phyloP scores from a whole-genome alignment of 2,329 filamentous ascomycete species.

The Fusarium verticillioides region DNA sequence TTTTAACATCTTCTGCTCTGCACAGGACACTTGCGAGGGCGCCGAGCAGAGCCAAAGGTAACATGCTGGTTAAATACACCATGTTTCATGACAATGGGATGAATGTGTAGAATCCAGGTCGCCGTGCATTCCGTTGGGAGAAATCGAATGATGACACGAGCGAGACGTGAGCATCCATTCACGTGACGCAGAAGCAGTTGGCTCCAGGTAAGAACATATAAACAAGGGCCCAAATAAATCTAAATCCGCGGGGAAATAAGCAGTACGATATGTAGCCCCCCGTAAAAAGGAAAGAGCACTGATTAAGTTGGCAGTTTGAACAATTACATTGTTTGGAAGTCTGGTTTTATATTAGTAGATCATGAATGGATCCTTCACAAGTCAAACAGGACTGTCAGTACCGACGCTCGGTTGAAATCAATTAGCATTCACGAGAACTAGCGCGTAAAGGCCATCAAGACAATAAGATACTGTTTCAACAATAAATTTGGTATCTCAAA shows the following conservation, averaged over 20 bases:
- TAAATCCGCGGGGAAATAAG: neutral
- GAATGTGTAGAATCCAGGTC: neutral
- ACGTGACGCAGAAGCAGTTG: conserved; percentile 4
- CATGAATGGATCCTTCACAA: neutral
- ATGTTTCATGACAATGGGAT: neutral
- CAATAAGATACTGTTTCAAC: neutral
- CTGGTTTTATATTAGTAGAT: neutral
- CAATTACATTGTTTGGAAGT: neutral
- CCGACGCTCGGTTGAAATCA: neutral
- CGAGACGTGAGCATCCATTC: neutral
- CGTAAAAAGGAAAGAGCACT: neutral
- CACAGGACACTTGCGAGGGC: conserved; percentile 22
- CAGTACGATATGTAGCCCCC: neutral
- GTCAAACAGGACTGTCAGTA: neutral
- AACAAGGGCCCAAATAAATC: neutral
- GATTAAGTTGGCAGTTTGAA: neutral
- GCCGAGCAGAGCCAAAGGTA: conserved; percentile 34
- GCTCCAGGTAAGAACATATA: neutral
- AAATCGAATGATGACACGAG: neutral
- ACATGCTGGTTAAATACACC: conserved; percentile 30
- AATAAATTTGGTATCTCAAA: conserved; percentile 28
- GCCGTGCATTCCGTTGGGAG: neutral
- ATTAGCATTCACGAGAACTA: no score
- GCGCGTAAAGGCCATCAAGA: neutral
- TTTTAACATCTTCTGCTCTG: conserved; percentile 41